phyloP scores from a whole-genome alignment of 805 yeast species.

The Candida argentea region DNA sequence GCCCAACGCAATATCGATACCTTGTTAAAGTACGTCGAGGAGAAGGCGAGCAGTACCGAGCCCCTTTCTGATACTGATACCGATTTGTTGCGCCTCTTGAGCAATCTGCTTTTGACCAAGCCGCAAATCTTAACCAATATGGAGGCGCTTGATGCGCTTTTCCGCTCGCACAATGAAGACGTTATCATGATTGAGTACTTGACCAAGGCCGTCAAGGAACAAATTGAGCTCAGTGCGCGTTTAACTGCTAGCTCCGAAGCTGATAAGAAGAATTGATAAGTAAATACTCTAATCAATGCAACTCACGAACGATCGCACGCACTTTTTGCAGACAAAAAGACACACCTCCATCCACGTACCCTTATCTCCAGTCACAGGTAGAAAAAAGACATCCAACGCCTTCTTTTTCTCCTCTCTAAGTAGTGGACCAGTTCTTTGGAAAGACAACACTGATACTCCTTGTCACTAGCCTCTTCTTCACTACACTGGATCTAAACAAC shows the following conservation, averaged over 20 bases:
- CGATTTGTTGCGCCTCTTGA: conserved; percentile 56
- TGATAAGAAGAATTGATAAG: conserved; percentile 7
- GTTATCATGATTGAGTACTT: conserved; percentile 72
- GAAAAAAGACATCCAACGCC: conserved; percentile 1
- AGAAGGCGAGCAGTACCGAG: conserved; percentile 25
- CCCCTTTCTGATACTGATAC: conserved; percentile 41
- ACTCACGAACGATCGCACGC: too few relatives aligned
- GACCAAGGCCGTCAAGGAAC: conserved; percentile 77
- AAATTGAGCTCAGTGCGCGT: conserved; percentile 68
- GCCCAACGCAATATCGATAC: conserved; percentile 39
- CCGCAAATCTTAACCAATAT: conserved; percentile 39
- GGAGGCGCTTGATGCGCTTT: conserved; percentile 46
- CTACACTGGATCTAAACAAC: too few relatives aligned
- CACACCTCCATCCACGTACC: too few relatives aligned
- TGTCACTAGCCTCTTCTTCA: too few relatives aligned
- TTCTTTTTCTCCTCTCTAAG: too few relatives aligned
- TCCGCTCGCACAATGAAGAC: conserved; percentile 69
- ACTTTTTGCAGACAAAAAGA: too few relatives aligned
- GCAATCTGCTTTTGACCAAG: conserved; percentile 44
- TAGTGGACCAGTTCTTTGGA: too few relatives aligned
- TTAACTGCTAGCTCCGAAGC: conserved; percentile 27
- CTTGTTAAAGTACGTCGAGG: conserved; percentile 39
- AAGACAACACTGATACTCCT: too few relatives aligned
- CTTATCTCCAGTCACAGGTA: too few relatives aligned
- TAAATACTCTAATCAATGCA: too few relatives aligned